Percentiles rank a stretch among this genome's conserved stretches.
Conservation (phyloP, 495 filamentous ascomycete genomes). For the Hyaloscypha variabilis region DNA sequence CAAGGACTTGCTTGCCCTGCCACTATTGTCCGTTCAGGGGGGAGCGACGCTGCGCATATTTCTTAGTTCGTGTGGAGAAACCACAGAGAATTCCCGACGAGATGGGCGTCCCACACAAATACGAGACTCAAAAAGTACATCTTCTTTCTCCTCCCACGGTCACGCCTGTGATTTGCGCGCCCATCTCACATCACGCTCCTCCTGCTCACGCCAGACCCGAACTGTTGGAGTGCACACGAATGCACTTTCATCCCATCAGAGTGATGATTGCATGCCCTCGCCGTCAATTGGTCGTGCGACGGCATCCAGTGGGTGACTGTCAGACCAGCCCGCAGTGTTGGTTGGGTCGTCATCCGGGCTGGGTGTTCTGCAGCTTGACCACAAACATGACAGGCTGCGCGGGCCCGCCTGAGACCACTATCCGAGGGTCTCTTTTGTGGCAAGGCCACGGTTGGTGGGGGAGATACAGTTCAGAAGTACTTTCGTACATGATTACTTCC, state of each 20-base stretch:
- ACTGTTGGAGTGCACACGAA: background rate
- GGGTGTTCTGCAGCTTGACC: conserved; percentile 15
- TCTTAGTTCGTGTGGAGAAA: background rate
- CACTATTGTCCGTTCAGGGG: background rate
- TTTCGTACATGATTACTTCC: background rate
- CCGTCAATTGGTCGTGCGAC: conserved; percentile 22
- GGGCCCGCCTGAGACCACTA: background rate
- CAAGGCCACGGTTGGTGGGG: conserved; percentile 6
- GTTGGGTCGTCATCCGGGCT: conserved; percentile 11
- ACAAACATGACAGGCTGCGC: conserved; percentile 7
- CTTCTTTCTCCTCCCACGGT: background rate
- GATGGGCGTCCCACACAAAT: background rate
- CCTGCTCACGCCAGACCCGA: background rate
- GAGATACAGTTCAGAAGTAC: background rate
- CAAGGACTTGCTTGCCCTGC: background rate
- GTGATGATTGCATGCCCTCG: conserved; percentile 4
- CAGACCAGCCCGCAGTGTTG: conserved; percentile 11
- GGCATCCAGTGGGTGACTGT: conserved; percentile 11
- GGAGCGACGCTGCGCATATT: background rate
- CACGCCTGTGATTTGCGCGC: background rate
- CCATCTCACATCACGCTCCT: background rate
- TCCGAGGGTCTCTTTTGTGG: background rate
- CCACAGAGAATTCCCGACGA: background rate
- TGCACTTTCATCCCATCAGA: conserved; percentile 28
- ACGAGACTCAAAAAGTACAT: background rate